These are phyloP conservation scores for Dendrobium nobile DNA, from an alignment of 106 monocot genomes.

Conservation along the genomic window DNA sequence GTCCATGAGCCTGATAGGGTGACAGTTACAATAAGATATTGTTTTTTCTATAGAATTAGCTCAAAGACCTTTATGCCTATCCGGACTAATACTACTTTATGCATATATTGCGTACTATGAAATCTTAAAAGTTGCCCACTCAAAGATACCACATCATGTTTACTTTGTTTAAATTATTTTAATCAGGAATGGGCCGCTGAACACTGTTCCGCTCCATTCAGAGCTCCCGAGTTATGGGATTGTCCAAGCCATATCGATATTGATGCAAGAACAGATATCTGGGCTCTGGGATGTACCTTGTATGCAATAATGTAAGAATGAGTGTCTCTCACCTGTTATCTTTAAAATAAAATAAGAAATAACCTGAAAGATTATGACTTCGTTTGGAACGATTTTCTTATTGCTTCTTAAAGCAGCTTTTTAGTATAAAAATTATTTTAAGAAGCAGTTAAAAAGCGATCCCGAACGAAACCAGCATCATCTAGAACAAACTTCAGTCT, in stretches of 20 bases:
- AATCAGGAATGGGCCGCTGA: slow-evolving; percentile 65
- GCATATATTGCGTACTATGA: neutral
- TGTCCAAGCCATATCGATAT: slow-evolving; percentile 67
- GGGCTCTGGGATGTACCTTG: slow-evolving; percentile 94
- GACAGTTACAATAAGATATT: no score
- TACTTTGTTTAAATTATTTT: neutral
- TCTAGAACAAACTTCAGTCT: no score
- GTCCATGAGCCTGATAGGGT: no score
- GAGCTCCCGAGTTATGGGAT: slow-evolving; percentile 67
- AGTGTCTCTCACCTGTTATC: neutral
- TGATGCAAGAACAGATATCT: slow-evolving; percentile 92
- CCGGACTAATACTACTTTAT: neutral
- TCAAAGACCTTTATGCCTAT: neutral
- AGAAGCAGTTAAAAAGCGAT: no score
- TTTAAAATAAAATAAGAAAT: no score
- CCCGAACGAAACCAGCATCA: no score
- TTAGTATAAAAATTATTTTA: no score
- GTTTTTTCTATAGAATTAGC: no score
- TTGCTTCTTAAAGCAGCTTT: no score
- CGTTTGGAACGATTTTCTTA: no score
- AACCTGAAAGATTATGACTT: no score
- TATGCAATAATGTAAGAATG: slow-evolving; percentile 90
- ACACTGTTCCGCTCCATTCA: slow-evolving; percentile 59
- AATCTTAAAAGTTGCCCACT: neutral
- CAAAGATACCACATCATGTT: neutral